A percentile compares a stretch with the other conserved stretches of the same genome.
Evolutionary conservation across 2,329 filamentous ascomycete genomes (phyloP).

Genomic region (Stylonectria norvegica): DNA sequence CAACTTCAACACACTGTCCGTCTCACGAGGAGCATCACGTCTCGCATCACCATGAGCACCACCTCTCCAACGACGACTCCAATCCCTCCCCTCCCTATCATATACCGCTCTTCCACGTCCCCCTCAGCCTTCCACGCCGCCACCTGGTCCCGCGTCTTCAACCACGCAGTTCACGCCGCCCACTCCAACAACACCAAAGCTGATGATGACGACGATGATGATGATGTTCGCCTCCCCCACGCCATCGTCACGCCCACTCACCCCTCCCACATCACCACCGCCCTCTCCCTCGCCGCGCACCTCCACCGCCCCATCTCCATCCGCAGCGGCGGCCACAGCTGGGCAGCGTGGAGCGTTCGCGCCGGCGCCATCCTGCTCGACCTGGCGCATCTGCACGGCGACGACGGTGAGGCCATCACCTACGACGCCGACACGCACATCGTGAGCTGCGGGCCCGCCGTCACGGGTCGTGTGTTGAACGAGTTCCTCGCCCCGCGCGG

Average conservation of each 20-base stretch:
- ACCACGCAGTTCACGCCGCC: neutral
- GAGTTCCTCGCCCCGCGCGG: slow-evolving; percentile 34
- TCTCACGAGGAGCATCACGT: no score
- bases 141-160: neutral
- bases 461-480: slow-evolving; percentile 45
- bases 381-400: slow-evolving; percentile 16
- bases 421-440: slow-evolving; percentile 35
- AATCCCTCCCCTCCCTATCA: neutral
- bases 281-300: slow-evolving; percentile 37
- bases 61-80: no score
- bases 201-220: no score
- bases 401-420: slow-evolving; percentile 20
- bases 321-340: slow-evolving; percentile 47
- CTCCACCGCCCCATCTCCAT: slow-evolving; percentile 37
- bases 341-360: slow-evolving; percentile 48
- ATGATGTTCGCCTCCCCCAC: neutral
- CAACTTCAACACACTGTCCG: no score
- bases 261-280: slow-evolving; percentile 33
- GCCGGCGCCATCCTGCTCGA: slow-evolving; percentile 43
- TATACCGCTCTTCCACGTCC: neutral
- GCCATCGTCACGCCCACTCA: neutral
- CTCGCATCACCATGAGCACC: no score
- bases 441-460: slow-evolving; percentile 43
- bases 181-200: no score
- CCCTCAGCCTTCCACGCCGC: neutral